Evolutionary conservation across 2,329 filamentous ascomycete genomes (phyloP).

Genomic region (Alternaria conjuncta): DNA sequence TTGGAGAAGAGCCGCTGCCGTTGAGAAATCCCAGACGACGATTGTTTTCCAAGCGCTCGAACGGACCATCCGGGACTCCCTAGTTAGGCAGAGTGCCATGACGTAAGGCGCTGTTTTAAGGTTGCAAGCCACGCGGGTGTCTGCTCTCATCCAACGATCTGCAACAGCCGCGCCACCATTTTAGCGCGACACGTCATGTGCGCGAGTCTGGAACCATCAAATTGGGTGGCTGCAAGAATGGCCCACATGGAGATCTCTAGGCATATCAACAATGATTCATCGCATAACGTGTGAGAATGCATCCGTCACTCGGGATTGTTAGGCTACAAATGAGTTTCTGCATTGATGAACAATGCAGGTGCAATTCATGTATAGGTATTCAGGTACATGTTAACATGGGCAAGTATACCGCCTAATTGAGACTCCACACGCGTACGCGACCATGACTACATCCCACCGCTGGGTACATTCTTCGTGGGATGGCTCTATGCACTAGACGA

Average conservation of each 20-base stretch:
- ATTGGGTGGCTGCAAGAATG: neutral
- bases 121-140: constrained; percentile 17
- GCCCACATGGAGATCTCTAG: neutral
- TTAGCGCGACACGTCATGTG: constrained; percentile 13
- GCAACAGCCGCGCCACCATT: constrained; percentile 16
- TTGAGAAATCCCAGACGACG: constrained; percentile 2
- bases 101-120: constrained; percentile 28
- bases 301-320: neutral
- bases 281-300: neutral
- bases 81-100: constrained; percentile 11
- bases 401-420: neutral
- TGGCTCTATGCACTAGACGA: neutral
- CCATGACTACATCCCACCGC: neutral
- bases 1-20: neutral
- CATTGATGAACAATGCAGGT: neutral
- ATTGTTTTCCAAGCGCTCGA: constrained; percentile 13
- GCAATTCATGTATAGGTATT: neutral
- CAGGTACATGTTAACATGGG: neutral
- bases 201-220: constrained; percentile 3
- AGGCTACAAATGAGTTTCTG: too few relatives aligned
- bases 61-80: constrained; percentile 12
- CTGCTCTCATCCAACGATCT: constrained; percentile 20
- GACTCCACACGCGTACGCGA: neutral
- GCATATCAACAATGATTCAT: neutral
- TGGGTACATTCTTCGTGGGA: neutral